A percentile compares a stretch with the other conserved stretches of the same genome.
Evolutionary conservation across 2,329 filamentous ascomycete genomes (phyloP).

Genomic region (Gyromitra esculenta): DNA sequence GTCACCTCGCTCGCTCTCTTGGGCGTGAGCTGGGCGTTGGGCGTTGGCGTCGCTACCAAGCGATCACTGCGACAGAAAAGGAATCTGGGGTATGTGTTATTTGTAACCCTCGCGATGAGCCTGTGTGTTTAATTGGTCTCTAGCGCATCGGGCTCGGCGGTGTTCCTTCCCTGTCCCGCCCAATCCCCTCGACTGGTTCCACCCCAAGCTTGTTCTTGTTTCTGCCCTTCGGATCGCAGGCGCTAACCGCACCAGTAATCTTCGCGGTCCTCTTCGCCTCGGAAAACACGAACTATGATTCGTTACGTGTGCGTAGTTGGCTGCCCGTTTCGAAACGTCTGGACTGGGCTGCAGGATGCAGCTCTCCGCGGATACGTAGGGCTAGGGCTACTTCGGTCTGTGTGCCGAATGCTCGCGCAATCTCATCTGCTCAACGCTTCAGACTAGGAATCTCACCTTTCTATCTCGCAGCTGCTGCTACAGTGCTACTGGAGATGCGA

Average conservation of each 20-base stretch:
- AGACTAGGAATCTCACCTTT: neutral
- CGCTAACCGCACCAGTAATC: conserved; percentile 36
- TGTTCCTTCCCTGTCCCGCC: conserved; percentile 27
- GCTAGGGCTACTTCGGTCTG: conserved; percentile 9
- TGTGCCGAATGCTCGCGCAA: conserved; percentile 7
- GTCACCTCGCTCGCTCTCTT: neutral
- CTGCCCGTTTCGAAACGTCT: conserved; percentile 10
- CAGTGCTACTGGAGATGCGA: neutral
- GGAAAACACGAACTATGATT: conserved; percentile 8
- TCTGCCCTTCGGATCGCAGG: conserved; percentile 28
- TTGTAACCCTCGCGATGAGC: conserved; percentile 16
- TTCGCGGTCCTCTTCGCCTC: conserved; percentile 4
- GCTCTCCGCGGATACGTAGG: conserved; percentile 4
- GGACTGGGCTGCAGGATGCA: conserved; percentile 19
- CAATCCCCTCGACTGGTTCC: conserved; percentile 17
- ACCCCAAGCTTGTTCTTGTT: conserved; percentile 21
- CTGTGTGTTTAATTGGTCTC: conserved; percentile 40
- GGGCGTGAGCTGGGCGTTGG: neutral
- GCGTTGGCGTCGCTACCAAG: conserved; percentile 44
- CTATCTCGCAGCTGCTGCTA: neutral
- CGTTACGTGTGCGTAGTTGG: conserved; percentile 9
- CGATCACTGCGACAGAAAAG: conserved; percentile 32
- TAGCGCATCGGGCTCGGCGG: conserved; percentile 15
- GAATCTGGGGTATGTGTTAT: conserved; percentile 44
- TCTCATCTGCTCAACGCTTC: neutral